These are phyloP conservation scores for Colletotrichum lupini DNA, from an alignment of 2,329 filamentous ascomycete genomes.

Conservation along the genomic window DNA sequence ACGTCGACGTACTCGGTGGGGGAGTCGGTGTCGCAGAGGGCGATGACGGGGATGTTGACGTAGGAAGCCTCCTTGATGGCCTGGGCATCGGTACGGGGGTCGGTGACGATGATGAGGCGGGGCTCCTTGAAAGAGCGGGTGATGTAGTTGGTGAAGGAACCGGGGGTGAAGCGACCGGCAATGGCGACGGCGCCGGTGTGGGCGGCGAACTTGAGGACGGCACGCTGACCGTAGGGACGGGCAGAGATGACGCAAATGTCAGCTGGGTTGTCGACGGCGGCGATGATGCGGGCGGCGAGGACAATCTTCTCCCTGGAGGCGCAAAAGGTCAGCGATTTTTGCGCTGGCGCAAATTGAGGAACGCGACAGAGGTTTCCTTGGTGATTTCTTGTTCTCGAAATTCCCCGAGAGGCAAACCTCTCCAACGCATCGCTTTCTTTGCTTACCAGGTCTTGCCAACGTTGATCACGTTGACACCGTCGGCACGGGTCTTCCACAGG, in stretches of 20 bases:
- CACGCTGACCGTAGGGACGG: conserved; percentile 99
- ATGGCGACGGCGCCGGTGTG: conserved; percentile 99
- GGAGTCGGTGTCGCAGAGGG: conserved; percentile 98
- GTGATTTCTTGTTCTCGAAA: not conserved
- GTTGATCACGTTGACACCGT: conserved; percentile 99
- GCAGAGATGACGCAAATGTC: conserved; percentile 99
- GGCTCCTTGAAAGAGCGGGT: conserved; percentile 99
- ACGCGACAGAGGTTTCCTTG: not conserved
- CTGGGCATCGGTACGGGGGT: conserved; percentile 99
- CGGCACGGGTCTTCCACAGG: conserved; percentile 99
- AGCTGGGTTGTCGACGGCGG: conserved; percentile 98
- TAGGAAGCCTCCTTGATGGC: conserved; percentile 99
- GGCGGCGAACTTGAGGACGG: conserved; percentile 98
- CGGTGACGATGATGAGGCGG: conserved; percentile 98
- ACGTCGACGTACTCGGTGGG: conserved; percentile 99
- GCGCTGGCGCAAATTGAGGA: not conserved
- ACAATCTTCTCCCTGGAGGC: conserved; percentile 95
- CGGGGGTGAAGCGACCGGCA: conserved; percentile 99
- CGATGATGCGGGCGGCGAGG: conserved; percentile 98
- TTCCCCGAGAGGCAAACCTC: not conserved
- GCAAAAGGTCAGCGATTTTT: conserved; percentile 19
- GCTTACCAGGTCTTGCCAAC: conserved; percentile 99
- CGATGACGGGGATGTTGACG: conserved; percentile 99
- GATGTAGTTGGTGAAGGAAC: conserved; percentile 99
- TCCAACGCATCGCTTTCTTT: conserved; percentile 36